Evolutionary conservation across 192 early-diverging fungal genomes (phyloP).

Genomic region (Coemansia sp.): DNA sequence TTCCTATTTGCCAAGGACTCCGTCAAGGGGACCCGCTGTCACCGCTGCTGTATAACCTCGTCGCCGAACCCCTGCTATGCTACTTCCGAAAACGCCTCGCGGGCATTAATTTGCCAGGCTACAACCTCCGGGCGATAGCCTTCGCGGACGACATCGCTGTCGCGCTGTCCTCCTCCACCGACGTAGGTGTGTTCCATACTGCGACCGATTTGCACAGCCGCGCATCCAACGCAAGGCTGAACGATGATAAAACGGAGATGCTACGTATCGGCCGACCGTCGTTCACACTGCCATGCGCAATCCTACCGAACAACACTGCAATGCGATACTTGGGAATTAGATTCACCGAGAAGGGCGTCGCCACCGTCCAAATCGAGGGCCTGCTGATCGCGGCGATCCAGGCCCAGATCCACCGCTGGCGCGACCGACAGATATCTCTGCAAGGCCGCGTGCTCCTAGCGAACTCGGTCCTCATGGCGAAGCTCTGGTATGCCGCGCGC

Average conservation of each 20-base stretch:
- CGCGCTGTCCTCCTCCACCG: background rate
- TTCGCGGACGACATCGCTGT: slow-evolving; percentile 17
- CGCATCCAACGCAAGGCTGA: slow-evolving; percentile 7
- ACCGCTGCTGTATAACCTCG: background rate
- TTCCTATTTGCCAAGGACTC: background rate
- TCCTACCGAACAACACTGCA: background rate
- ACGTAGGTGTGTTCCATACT: background rate
- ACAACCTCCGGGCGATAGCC: background rate
- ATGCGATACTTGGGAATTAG: slow-evolving; percentile 12
- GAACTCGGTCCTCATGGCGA: background rate
- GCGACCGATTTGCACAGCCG: background rate
- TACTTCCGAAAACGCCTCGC: background rate
- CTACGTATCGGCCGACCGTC: background rate
- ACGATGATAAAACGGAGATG: slow-evolving; percentile 13
- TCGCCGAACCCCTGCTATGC: slow-evolving; percentile 11
- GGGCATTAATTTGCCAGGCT: background rate
- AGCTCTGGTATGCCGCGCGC: slow-evolving; percentile 5
- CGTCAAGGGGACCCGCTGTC: slow-evolving; percentile 5
- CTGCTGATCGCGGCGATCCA: background rate
- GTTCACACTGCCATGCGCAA: background rate
- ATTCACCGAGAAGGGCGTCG: slow-evolving; percentile 3
- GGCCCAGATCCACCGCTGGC: background rate
- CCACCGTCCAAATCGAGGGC: background rate
- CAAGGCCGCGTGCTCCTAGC: background rate
- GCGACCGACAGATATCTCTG: background rate